phyloP scores from a whole-genome alignment of 345 rosid genomes.

The Bruguiera gymnorhiza region DNA sequence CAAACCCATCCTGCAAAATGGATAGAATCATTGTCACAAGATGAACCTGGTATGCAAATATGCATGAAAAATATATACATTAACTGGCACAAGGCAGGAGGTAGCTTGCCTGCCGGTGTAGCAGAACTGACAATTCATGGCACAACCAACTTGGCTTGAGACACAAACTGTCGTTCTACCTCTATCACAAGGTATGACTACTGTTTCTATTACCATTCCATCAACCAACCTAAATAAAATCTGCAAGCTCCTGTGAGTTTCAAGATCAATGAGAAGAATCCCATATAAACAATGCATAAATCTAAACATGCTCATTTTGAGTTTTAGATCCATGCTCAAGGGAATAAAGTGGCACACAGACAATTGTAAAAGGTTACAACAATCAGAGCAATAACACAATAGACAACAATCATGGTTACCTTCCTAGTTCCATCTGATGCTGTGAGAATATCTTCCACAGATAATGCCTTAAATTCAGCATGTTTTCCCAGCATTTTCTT shows the following conservation, averaged over 20 bases:
- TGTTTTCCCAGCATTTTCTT: slow-evolving; percentile 65
- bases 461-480: slow-evolving; percentile 63
- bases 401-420: slow-evolving; percentile 42
- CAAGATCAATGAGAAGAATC: slow-evolving; percentile 62
- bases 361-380: background rate
- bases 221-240: slow-evolving; percentile 79
- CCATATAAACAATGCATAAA: slow-evolving; percentile 18
- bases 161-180: slow-evolving; percentile 91
- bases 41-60: slow-evolving; percentile 8
- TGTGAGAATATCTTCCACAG: slow-evolving; percentile 57
- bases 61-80: background rate
- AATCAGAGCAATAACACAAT: slow-evolving; percentile 2
- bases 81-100: slow-evolving; percentile 3
- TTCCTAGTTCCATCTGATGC: slow-evolving; percentile 88
- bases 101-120: slow-evolving; percentile 71
- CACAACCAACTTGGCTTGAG: slow-evolving; percentile 92
- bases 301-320: background rate
- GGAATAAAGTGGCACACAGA: background rate
- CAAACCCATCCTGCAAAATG: slow-evolving; percentile 71
- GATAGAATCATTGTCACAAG: background rate
- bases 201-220: slow-evolving; percentile 77
- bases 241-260: slow-evolving; percentile 81
- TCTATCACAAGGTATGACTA: slow-evolving; percentile 79
- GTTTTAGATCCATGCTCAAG: background rate
- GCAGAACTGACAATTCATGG: slow-evolving; percentile 98